phyloP scores from a whole-genome alignment of 257 asterid genomes.

The Nicotiana undulata region DNA sequence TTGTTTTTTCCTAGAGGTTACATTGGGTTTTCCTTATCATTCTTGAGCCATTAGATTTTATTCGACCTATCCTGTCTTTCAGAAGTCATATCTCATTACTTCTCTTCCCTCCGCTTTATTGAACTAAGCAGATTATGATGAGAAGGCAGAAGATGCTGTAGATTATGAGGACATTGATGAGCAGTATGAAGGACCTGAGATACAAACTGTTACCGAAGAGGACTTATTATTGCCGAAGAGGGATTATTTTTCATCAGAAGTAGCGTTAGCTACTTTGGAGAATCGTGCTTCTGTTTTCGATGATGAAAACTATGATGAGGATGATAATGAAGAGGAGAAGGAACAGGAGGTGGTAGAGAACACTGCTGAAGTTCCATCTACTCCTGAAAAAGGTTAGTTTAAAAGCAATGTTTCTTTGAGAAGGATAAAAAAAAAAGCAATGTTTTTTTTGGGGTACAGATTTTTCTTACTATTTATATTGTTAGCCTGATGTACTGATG shows the following conservation, averaged over 20 bases:
- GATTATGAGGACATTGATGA: slow-evolving; percentile 98
- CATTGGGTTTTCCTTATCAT: not conserved
- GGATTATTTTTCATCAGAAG: slow-evolving; percentile 56
- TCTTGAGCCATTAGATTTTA: not conserved
- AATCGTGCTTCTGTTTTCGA: slow-evolving; percentile 58
- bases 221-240: slow-evolving; percentile 72
- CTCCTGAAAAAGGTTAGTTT: slow-evolving; percentile 48
- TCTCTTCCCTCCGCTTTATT: not conserved
- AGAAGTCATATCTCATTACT: slow-evolving; percentile 17
- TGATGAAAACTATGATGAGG: slow-evolving; percentile 96
- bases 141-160: slow-evolving; percentile 94
- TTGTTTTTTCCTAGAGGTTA: not conserved
- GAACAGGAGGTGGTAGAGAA: slow-evolving; percentile 39
- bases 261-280: slow-evolving; percentile 44
- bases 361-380: slow-evolving; percentile 26
- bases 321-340: slow-evolving; percentile 49
- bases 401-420: not conserved
- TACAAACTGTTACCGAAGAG: slow-evolving; percentile 81
- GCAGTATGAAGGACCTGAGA: slow-evolving; percentile 98
- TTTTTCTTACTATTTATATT: not conserved
- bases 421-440: too few species aligned
- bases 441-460: not conserved
- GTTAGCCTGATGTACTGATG: not conserved
- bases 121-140: slow-evolving; percentile 60
- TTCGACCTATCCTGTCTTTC: not conserved